Evolutionary conservation across 192 early-diverging fungal species (phyloP).

Genomic region (Linnemannia zychae): DNA sequence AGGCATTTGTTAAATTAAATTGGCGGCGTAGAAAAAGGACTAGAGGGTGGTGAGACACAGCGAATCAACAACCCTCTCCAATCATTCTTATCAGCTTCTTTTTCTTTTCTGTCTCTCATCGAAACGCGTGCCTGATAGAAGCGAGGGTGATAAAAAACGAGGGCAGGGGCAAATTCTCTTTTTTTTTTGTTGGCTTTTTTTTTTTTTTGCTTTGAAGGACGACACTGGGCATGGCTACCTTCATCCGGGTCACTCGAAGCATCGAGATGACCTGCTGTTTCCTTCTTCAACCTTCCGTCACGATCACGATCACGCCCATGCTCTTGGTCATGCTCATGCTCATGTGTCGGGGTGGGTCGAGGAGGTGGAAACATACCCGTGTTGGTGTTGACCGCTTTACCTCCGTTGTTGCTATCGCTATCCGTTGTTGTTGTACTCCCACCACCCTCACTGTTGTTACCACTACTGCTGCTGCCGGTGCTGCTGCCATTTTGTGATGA

Average conservation of each 20-base stretch:
- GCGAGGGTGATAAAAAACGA: background rate
- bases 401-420: conserved; percentile 6
- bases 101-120: background rate
- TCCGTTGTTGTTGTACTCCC: conserved; percentile 12
- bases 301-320: conserved; percentile 2
- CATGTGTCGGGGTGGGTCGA: conserved; percentile 16
- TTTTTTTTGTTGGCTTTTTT: background rate
- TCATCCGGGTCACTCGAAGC: conserved; percentile 20
- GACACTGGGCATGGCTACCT: conserved; percentile 33
- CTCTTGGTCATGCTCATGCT: background rate
- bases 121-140: background rate
- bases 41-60: background rate
- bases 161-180: background rate
- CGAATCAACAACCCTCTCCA: background rate
- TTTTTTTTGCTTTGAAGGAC: background rate
- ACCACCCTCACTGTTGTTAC: conserved; percentile 2
- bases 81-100: background rate
- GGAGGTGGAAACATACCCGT: conserved; percentile 45
- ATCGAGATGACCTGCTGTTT: conserved; percentile 3
- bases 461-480: background rate
- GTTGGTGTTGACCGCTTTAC: conserved; percentile 30
- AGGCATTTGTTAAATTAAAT: background rate
- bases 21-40: background rate
- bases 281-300: conserved; percentile 7
- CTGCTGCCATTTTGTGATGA: background rate